Evolutionary conservation across 306 rosid genomes (phyloP).

Genomic region (Citrullus colocynthis): DNA sequence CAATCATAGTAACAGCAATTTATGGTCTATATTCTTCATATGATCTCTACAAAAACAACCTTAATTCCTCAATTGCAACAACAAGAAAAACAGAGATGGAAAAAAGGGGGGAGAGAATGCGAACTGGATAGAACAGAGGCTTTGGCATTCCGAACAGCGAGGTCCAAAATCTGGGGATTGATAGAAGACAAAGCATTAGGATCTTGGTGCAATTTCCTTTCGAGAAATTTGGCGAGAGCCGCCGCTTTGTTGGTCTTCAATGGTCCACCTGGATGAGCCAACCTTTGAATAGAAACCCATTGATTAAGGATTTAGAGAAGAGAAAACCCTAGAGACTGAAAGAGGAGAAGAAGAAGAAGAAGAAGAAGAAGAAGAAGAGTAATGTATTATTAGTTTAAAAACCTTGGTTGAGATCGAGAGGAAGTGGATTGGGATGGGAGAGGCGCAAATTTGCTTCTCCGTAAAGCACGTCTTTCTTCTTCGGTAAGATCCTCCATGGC

Average conservation of each 20-base stretch:
- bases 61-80: too few species aligned
- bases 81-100: background rate
- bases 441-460: constrained; percentile 96
- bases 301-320: background rate
- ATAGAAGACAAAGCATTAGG: constrained; percentile 61
- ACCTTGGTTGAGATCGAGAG: constrained; percentile 58
- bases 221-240: constrained; percentile 78
- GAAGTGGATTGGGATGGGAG: constrained; percentile 39
- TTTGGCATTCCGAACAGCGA: constrained; percentile 67
- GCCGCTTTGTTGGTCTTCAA: constrained; percentile 83
- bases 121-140: constrained; percentile 40
- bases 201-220: constrained; percentile 58
- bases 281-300: constrained; percentile 17
- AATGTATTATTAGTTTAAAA: too few species aligned
- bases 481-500: constrained; percentile 31
- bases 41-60: too few species aligned
- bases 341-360: background rate
- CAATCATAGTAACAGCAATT: too few species aligned
- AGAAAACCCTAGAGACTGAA: background rate
- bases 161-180: constrained; percentile 51
- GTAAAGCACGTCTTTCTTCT: constrained; percentile 69
- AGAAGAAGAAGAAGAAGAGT: background rate
- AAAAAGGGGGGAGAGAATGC: background rate
- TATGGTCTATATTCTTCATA: too few species aligned
- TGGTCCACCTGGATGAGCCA: constrained; percentile 97